Percentiles rank a stretch among this genome's conserved stretches.
Conservation (phyloP, 768 basidiomycete species). For the Naganishia vaughanmartiniae region DNA sequence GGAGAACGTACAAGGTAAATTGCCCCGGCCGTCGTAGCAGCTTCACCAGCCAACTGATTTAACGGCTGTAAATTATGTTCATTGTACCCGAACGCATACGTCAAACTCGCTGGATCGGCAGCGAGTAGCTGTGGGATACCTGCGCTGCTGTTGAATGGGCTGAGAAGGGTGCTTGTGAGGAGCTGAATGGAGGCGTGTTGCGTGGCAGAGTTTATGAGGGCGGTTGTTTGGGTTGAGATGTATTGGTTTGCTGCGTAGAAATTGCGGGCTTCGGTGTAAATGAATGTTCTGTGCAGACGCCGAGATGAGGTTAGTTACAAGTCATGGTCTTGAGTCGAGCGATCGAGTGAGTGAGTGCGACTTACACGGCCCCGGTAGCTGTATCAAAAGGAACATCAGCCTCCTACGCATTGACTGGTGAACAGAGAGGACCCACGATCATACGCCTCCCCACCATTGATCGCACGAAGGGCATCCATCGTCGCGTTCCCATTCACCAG, state of each 20-base stretch:
- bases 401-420: background rate
- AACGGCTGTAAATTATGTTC: conserved; percentile 47
- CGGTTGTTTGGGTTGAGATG: conserved; percentile 35
- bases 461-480: conserved; percentile 42
- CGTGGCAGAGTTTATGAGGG: conserved; percentile 37
- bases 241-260: conserved; percentile 46
- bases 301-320: background rate
- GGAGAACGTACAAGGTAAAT: conserved; percentile 40
- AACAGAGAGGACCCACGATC: conserved; percentile 37
- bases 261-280: conserved; percentile 46
- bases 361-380: conserved; percentile 12
- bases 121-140: conserved; percentile 30
- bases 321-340: background rate
- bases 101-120: conserved; percentile 32
- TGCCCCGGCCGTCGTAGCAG: conserved; percentile 46
- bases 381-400: background rate
- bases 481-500: conserved; percentile 49
- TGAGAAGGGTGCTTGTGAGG: conserved; percentile 32
- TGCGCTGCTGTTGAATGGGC: conserved; percentile 24
- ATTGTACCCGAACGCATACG: conserved; percentile 42
- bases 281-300: conserved; percentile 36
- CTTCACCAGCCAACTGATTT: conserved; percentile 46
- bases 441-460: conserved; percentile 35
- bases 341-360: background rate
- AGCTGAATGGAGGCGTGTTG: conserved; percentile 34